Evolutionary conservation across 2,329 filamentous ascomycete species (phyloP), one percentile per base, ranked within the genome.

Genomic region (Hypoxylon sp.): DNA sequence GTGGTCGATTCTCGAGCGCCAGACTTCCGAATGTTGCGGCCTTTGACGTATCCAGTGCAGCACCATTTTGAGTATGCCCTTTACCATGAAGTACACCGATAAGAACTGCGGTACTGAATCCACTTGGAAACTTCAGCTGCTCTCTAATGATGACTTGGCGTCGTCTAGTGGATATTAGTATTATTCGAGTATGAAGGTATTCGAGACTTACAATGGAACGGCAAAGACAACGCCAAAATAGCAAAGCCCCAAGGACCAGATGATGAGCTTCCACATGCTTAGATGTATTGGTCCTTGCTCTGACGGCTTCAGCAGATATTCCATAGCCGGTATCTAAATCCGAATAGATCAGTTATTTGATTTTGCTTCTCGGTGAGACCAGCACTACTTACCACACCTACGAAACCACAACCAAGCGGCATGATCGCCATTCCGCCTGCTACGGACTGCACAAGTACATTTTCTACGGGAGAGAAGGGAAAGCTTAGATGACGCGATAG

Each of bases 161-260:
- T 51, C 96, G 87, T 60, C 86, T 88, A 53, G 11, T 6, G 10
- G 7, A 51, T 24, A 51, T 72, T 62, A 72, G 60, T 10, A 15
- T 35, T 29, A 44, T 57, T 56, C 6, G 11, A n/a, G 10, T 6
- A 31, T 19, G 37, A 17, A 21, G 10, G 19, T 10, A 44, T 17
- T 17, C 7, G 4, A 6, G 24, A 73, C 82, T 80, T 78, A 86
- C 85, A 98, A 78, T 0, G 96, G 96, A 13, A 99, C 95, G 0
- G 94, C 96, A 82, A 99, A 98, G 0, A 98, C 91, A 1, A 98
- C 96, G 0, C 96, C 96, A 77, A 99, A 99, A 76, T 98, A 95
- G 78, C 94, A 98, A 15, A 99, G 88, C 0, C 96, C 96, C 59
- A 99, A 79, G 27, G 93, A 92, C 96, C 96, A 99, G 6, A 98